Evolutionary conservation across 768 basidiomycete species (phyloP), one percentile per base, ranked within the genome.

Genomic region (Fibroporia radiculosa): DNA sequence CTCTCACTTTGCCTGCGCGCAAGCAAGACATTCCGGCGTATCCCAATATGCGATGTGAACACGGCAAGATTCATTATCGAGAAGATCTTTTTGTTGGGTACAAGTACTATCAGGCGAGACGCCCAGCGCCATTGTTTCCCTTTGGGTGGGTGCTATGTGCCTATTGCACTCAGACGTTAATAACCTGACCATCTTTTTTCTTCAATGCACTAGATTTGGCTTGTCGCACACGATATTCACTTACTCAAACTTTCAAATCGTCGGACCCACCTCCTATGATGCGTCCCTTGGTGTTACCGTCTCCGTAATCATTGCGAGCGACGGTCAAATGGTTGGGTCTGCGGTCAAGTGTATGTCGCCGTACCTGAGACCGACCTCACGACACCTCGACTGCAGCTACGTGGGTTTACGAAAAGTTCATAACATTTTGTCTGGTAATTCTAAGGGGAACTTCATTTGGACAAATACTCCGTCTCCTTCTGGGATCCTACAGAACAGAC

Each of bases 191-290:
- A 40, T 7, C 26, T n/a, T 23, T 23, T 23, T 14, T 24, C 6
- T 41, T 10, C n/a, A n/a, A 20, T 26, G 6, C n/a, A n/a, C n/a
- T n/a, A 84, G 83, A 3, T 76, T 71, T 51, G 86, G 87, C 22
- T 65, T 88, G 8, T 88, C 85, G 0, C 90, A 89, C 62, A 87
- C 86, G 4, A 73, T 67, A 1, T 91, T 89, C 58, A 56, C 62
- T 2, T 69, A 81, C 29, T 72, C 71, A 1, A 63, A 76, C 41
- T 57, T 84, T 6, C 48, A 53, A 1, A 55, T 79, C 23, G 62
- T 65, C 14, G 44, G 32, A 1, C 45, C 53, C 11, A 24, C 40
- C 28, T 20, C 6, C 54, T 44, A 57, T 25, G 61, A 61, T n/a
- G 52, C 56, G 6, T 45, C 53, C 40, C 54, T 75, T 49, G 48